phyloP scores from a whole-genome alignment of 2,329 filamentous ascomycete species.

The Penicillium sp. region DNA sequence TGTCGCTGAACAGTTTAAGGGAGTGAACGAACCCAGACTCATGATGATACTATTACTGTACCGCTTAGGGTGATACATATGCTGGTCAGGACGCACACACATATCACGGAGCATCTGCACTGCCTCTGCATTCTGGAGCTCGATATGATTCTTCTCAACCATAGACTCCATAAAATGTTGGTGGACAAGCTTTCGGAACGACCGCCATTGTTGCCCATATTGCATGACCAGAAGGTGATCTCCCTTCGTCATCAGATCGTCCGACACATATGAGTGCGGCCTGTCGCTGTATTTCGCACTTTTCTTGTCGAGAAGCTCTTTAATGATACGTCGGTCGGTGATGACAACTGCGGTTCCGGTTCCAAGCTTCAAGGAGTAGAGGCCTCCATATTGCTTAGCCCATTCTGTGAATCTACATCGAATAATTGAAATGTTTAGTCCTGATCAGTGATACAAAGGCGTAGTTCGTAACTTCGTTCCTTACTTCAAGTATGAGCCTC shows the following conservation, averaged over 20 bases:
- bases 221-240: constrained; percentile 6
- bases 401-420: constrained; percentile 43
- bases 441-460: not conserved
- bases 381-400: constrained; percentile 43
- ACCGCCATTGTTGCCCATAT: constrained; percentile 41
- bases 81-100: constrained; percentile 32
- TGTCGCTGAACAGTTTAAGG: not conserved
- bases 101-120: constrained; percentile 47
- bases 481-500: not conserved
- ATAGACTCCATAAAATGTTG: constrained; percentile 47
- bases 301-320: constrained; percentile 47
- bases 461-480: not conserved
- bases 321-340: constrained; percentile 40
- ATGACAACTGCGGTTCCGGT: constrained; percentile 43
- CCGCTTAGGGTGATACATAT: constrained; percentile 49
- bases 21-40: not conserved
- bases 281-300: constrained; percentile 44
- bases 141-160: constrained; percentile 44
- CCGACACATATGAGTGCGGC: constrained; percentile 24
- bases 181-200: constrained; percentile 47
- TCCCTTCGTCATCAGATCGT: not conserved
- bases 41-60: constrained; percentile 50
- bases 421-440: not conserved
- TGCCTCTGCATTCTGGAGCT: constrained; percentile 48
- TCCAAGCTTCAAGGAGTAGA: constrained; percentile 46